phyloP scores from a whole-genome alignment of 2,329 filamentous ascomycete genomes.

The Ascochyta rabiei region DNA sequence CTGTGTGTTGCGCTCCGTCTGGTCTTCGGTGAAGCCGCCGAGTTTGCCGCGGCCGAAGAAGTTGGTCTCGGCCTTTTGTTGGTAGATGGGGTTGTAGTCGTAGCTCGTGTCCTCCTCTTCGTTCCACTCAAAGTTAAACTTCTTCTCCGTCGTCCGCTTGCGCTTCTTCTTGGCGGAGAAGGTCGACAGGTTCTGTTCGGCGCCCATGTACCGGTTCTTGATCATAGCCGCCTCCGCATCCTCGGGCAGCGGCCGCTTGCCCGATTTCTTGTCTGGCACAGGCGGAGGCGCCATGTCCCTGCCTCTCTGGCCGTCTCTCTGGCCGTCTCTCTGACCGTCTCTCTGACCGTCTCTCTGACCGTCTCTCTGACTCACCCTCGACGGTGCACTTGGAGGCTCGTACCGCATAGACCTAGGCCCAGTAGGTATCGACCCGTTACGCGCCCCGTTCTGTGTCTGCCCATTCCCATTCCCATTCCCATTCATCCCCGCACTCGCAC shows the following conservation, averaged over 20 bases:
- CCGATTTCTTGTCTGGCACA: slow-evolving; percentile 46
- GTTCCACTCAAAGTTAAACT: slow-evolving; percentile 99
- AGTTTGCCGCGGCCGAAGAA: slow-evolving; percentile 73
- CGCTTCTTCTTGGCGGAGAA: slow-evolving; percentile 97
- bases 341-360: slow-evolving; percentile 40
- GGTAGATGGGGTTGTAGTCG: slow-evolving; percentile 82
- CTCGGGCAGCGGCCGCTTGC: slow-evolving; percentile 51
- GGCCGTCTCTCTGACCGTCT: no score
- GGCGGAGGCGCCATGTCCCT: slow-evolving; percentile 61
- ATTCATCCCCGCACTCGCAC: no score
- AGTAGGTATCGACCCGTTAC: slow-evolving; percentile 62
- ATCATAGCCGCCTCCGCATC: slow-evolving; percentile 76
- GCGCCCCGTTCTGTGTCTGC: slow-evolving; percentile 11
- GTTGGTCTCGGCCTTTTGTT: slow-evolving; percentile 67
- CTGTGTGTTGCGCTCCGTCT: slow-evolving; percentile 57
- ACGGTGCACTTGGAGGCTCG: slow-evolving; percentile 56
- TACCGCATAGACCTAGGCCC: slow-evolving; percentile 73
- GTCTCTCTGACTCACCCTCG: slow-evolving; percentile 19
- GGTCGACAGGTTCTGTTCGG: slow-evolving; percentile 81
- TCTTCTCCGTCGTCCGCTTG: slow-evolving; percentile 88
- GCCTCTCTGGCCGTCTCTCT: slow-evolving; percentile 26
- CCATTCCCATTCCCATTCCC: not conserved
- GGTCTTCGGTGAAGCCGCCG: slow-evolving; percentile 69
- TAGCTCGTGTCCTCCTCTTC: slow-evolving; percentile 88
- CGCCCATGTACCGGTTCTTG: slow-evolving; percentile 86